Base-by-base conservation (phyloP, 2,329 filamentous ascomycete genomes). In the Tolypocladium tundrense region DNA sequence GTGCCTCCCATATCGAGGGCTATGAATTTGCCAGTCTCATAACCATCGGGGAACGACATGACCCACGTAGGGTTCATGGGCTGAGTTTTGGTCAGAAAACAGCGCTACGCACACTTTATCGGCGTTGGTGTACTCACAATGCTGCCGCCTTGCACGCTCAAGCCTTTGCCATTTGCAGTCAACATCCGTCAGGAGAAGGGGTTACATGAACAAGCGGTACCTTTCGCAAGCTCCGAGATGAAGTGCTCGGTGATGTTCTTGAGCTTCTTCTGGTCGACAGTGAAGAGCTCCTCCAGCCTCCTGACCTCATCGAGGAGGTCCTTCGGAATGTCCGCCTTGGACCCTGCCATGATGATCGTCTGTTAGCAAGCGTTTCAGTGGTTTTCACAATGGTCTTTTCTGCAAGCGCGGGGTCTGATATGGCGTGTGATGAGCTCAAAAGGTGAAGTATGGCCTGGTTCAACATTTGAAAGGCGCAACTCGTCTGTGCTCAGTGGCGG, bases 51-150 rank as follows among this genome's bases (percentile, higher is more conserved):
- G 72, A 91, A 91, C 53, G 84, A 84, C 85, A 96, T 91, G 62
- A 95, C 91, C 93, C 93, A 97, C 58, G 92, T 96, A 59, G 93
- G 89, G 76, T 97, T 97, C 93, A 97, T 97, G 60, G 93, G 92
- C 90, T 96, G 53, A 8, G 37, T 7, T 24, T 11, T n/a, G 13
- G 51, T 70, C 60, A 68, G 69, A 59, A 10, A 4, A 13, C 31
- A 56, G 31, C 41, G 24, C 4, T 24, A 24, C 40, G 33, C 13
- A 43, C 9, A n/a, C 19, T 24, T 27, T 3, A 39, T 37, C 14
- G n/a, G 24, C 24, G 14, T 27, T 48, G 16, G 33, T 50, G 10
- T 24, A 80, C 90, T 80, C 74, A 96, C 91, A 73, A 99, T 97
- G 72, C 88, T 95, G 60, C 91, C 92, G 61, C 93, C 93, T 75